Evolutionary conservation across 805 yeast genomes (phyloP).

Genomic region (Yamadazyma insecticola): DNA sequence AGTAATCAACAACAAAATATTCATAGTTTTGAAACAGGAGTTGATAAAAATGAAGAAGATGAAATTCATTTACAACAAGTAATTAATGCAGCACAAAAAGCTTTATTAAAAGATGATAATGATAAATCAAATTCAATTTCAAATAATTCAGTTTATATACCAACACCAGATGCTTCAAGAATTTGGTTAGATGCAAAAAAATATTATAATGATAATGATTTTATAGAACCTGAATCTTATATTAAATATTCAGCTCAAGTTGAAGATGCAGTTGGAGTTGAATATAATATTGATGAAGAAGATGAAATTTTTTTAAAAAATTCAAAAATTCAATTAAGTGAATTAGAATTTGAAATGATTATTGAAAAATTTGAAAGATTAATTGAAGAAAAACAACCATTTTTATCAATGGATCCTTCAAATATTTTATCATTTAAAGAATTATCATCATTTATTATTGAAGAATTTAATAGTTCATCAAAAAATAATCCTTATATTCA

Average conservation of each 20-base stretch:
- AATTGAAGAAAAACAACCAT: slow-evolving; percentile 82
- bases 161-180: slow-evolving; percentile 92
- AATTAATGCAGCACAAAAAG: slow-evolving; percentile 71
- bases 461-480: slow-evolving; percentile 25
- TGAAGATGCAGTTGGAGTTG: slow-evolving; percentile 87
- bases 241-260: slow-evolving; percentile 90
- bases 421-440: slow-evolving; percentile 71
- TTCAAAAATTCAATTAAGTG: slow-evolving; percentile 44
- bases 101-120: slow-evolving; percentile 39
- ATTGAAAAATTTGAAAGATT: slow-evolving; percentile 70
- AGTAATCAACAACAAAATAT: slow-evolving; percentile 70
- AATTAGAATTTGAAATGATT: slow-evolving; percentile 81
- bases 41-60: slow-evolving; percentile 95
- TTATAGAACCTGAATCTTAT: slow-evolving; percentile 70
- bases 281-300: slow-evolving; percentile 84
- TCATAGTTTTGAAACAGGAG: slow-evolving; percentile 93
- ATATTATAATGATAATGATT: slow-evolving; percentile 60
- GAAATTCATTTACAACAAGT: slow-evolving; percentile 94
- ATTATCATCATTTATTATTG: slow-evolving; percentile 46
- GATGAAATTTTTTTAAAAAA: slow-evolving; percentile 66
- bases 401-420: slow-evolving; percentile 75
- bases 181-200: slow-evolving; percentile 73
- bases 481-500: slow-evolving; percentile 23
- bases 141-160: slow-evolving; percentile 63
- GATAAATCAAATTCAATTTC: slow-evolving; percentile 9